phyloP scores from a whole-genome alignment of 1,284 basidiomycete genomes.

The Ceratobasidium sp. region DNA sequence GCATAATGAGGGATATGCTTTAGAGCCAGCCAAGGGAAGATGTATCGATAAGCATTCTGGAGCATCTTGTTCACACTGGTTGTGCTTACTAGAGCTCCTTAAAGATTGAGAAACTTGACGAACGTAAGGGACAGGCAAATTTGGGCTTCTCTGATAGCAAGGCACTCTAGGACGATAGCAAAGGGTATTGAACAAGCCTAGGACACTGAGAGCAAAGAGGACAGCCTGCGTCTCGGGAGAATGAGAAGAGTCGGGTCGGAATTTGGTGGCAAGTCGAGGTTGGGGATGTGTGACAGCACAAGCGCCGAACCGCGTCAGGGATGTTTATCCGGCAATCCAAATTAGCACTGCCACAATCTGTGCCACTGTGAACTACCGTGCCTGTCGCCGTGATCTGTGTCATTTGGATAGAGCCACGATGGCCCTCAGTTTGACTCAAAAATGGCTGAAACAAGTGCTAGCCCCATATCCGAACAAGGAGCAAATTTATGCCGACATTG shows the following conservation, averaged over 20 bases:
- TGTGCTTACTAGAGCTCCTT: not conserved
- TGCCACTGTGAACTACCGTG: not conserved
- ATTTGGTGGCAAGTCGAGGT: constrained; percentile 16
- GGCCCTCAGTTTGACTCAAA: constrained; percentile 60
- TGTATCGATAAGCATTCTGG: constrained; percentile 8
- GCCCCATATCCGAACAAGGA: constrained; percentile 73
- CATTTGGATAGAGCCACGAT: constrained; percentile 33
- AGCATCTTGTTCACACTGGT: not conserved
- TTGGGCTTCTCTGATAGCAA: not conserved
- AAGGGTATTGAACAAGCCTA: not conserved
- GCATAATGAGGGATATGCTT: not conserved
- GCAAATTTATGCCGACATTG: constrained; percentile 73
- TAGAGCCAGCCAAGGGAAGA: not conserved
- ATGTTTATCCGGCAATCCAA: constrained; percentile 32
- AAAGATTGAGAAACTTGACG: not conserved
- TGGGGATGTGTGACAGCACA: constrained; percentile 20
- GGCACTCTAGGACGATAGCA: not conserved
- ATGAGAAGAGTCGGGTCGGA: not conserved
- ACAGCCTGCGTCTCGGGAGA: constrained; percentile 19
- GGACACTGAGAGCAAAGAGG: not conserved
- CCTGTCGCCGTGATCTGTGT: constrained; percentile 7
- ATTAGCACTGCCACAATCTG: constrained; percentile 15
- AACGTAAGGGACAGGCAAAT: not conserved
- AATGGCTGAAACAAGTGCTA: constrained; percentile 82
- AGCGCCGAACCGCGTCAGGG: constrained; percentile 39